Evolutionary conservation across 352 stramenopile genomes (phyloP).

Genomic region (Pythium myriotylum): DNA sequence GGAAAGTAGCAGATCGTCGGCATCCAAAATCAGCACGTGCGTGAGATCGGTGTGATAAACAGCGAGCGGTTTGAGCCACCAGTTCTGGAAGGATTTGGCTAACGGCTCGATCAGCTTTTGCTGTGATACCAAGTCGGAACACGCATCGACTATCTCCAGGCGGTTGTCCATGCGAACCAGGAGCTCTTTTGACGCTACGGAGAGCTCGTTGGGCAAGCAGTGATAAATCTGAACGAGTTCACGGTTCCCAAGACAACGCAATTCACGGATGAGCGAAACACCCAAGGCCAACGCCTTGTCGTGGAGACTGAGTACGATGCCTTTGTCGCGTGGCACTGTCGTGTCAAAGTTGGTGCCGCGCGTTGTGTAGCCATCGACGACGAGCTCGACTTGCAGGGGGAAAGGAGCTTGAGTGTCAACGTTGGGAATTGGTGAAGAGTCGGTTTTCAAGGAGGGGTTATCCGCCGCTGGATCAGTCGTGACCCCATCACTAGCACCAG

Average conservation of each 20-base stretch:
- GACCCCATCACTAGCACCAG: no score
- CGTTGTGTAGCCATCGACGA: not conserved
- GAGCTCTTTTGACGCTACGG: conserved; percentile 32
- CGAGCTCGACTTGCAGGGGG: no score
- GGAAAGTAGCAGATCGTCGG: conserved; percentile 52
- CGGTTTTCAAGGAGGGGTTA: no score
- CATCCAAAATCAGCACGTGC: conserved; percentile 58
- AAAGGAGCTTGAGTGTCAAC: no score
- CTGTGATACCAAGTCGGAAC: conserved; percentile 32
- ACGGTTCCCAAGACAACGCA: conserved; percentile 40
- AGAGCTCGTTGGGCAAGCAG: conserved; percentile 42
- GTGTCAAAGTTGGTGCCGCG: conserved; percentile 34
- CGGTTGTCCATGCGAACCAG: conserved; percentile 43
- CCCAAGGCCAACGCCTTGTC: conserved; percentile 49
- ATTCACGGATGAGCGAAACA: conserved; percentile 60
- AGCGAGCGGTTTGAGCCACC: conserved; percentile 68
- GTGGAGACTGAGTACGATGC: conserved; percentile 48
- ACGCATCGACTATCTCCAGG: conserved; percentile 69
- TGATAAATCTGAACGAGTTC: conserved; percentile 51
- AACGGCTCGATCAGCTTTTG: conserved; percentile 14
- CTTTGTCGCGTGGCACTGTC: conserved; percentile 27
- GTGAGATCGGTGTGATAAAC: conserved; percentile 51
- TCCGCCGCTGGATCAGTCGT: no score
- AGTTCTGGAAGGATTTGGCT: conserved; percentile 46
- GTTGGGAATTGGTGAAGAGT: no score